phyloP scores from a whole-genome alignment of 306 rosid genomes.

The Vigna radiata region DNA sequence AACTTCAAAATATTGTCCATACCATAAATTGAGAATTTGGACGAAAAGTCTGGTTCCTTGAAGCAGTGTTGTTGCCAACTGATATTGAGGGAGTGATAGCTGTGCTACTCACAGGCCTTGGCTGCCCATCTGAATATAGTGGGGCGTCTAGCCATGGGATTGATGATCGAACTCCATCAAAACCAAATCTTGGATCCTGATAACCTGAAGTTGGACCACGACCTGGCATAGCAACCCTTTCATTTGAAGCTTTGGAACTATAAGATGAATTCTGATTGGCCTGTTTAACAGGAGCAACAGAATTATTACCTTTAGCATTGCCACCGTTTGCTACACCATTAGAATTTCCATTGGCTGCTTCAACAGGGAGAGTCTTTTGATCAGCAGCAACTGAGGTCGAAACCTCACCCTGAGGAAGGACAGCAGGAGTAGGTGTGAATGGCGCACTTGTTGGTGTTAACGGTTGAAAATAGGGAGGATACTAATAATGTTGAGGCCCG shows the following conservation, averaged over 20 bases:
- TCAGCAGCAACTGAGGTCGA: slow-evolving; percentile 72
- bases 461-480: slow-evolving; percentile 91
- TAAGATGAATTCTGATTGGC: slow-evolving; percentile 51
- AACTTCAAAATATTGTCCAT: background rate
- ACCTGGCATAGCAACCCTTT: slow-evolving; percentile 63
- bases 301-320: slow-evolving; percentile 62
- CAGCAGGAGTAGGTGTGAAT: slow-evolving; percentile 55
- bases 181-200: slow-evolving; percentile 86
- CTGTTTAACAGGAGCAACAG: slow-evolving; percentile 50
- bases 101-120: slow-evolving; percentile 69
- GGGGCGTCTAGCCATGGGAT: slow-evolving; percentile 76
- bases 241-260: slow-evolving; percentile 56
- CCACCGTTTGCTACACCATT: slow-evolving; percentile 62
- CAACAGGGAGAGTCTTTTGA: slow-evolving; percentile 75
- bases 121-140: slow-evolving; percentile 84
- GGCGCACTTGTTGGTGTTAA: slow-evolving; percentile 82
- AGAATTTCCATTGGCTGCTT: slow-evolving; percentile 67
- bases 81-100: slow-evolving; percentile 63
- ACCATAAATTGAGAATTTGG: slow-evolving; percentile 87
- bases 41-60: slow-evolving; percentile 77
- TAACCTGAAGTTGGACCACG: slow-evolving; percentile 74
- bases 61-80: slow-evolving; percentile 58
- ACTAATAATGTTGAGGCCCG: slow-evolving; percentile 95
- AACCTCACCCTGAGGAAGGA: slow-evolving; percentile 68
- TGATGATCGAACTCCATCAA: slow-evolving; percentile 66